Conservation (phyloP, 805 yeast genomes). For the Kodamaea hsintzibuensis region DNA sequence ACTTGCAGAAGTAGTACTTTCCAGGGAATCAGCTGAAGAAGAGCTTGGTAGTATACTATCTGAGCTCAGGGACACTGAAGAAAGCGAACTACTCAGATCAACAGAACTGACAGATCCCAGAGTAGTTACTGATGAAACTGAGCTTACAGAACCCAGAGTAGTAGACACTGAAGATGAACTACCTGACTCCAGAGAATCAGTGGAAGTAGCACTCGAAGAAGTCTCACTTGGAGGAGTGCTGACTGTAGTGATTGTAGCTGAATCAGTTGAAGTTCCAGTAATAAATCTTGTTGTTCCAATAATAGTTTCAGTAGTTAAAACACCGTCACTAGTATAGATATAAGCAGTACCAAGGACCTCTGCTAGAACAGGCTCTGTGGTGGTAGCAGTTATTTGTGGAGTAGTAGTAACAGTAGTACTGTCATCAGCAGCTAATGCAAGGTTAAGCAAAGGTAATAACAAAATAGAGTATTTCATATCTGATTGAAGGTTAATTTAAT, state of each 20-base stretch:
- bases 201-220: slow-evolving; percentile 8
- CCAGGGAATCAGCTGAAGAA: neutral
- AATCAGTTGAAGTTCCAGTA: slow-evolving; percentile 10
- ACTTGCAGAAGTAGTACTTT: neutral
- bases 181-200: slow-evolving; percentile 1
- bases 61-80: neutral
- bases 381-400: slow-evolving; percentile 30
- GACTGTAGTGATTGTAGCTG: slow-evolving; percentile 3
- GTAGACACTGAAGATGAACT: neutral
- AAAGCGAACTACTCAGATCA: neutral
- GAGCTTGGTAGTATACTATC: neutral
- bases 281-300: slow-evolving; percentile 18
- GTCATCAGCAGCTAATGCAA: slow-evolving; percentile 7
- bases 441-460: slow-evolving; percentile 10
- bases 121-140: neutral
- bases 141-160: neutral
- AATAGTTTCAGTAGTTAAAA: slow-evolving; percentile 28
- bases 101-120: neutral
- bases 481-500: neutral
- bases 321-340: slow-evolving; percentile 32
- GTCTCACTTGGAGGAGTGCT: slow-evolving; percentile 4
- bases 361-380: slow-evolving; percentile 27
- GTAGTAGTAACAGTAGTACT: slow-evolving; percentile 28
- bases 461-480: slow-evolving; percentile 5
- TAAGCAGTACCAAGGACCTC: slow-evolving; percentile 29